Evolutionary conservation across 495 filamentous ascomycete genomes (phyloP).

Genomic region (Aspergillus steynii): DNA sequence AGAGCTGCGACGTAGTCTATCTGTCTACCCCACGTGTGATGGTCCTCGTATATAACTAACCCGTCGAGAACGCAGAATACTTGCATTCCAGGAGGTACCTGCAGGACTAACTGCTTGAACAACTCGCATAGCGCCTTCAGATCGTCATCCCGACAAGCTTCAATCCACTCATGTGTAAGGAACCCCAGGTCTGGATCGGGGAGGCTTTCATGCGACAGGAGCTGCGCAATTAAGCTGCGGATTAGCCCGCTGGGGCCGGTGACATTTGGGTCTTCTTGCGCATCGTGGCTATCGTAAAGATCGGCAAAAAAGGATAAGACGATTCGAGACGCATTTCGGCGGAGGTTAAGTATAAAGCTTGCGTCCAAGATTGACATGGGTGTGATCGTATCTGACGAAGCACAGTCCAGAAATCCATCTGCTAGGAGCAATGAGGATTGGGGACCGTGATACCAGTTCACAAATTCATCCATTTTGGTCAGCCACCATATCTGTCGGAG

Average conservation of each 20-base stretch:
- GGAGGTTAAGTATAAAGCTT: background rate
- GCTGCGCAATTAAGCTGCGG: background rate
- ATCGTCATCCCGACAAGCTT: background rate
- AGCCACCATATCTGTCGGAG: background rate
- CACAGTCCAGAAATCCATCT: background rate
- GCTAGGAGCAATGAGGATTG: background rate
- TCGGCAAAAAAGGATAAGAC: background rate
- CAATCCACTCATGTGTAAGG: background rate
- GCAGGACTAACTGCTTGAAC: background rate
- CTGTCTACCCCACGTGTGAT: background rate
- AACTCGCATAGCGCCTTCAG: background rate
- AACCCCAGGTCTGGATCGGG: background rate
- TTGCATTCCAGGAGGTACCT: background rate
- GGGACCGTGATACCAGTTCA: background rate
- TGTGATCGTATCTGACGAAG: background rate
- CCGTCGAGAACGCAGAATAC: constrained; percentile 1
- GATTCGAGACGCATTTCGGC: background rate
- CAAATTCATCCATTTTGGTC: background rate
- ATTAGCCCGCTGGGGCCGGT: background rate
- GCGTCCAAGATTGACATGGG: background rate
- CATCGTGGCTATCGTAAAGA: background rate
- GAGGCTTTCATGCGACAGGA: background rate
- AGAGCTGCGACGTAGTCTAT: constrained; percentile 1
- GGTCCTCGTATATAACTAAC: background rate
- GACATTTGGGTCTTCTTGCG: background rate